These are phyloP conservation scores for Leptographium wingfieldii DNA, from an alignment of 2,329 filamentous ascomycete species.

Conservation along the genomic window DNA sequence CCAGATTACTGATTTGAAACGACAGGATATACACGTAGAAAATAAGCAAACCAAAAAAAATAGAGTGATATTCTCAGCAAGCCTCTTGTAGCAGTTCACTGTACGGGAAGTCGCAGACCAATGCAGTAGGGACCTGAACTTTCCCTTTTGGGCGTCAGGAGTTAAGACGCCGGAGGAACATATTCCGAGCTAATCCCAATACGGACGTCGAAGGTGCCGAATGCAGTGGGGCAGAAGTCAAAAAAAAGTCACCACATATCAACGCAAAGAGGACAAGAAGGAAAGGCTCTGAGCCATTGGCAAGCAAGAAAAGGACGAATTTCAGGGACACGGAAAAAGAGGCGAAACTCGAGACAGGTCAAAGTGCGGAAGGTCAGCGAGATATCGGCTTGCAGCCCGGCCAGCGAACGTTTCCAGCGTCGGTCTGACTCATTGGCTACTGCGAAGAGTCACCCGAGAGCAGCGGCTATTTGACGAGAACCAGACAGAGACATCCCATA, in stretches of 20 bases:
- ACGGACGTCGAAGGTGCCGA: not conserved
- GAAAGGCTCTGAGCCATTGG: not conserved
- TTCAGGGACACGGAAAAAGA: not conserved
- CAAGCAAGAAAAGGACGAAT: not conserved
- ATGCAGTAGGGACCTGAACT: too few species aligned
- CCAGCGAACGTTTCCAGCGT: not conserved
- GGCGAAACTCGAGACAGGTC: too few species aligned
- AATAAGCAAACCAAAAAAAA: not conserved
- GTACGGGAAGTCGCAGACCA: too few species aligned
- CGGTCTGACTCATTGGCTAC: not conserved
- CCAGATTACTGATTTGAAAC: not conserved
- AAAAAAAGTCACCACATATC: not conserved
- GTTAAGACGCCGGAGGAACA: too few species aligned
- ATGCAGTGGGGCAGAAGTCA: not conserved
- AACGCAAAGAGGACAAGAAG: not conserved
- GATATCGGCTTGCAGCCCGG: not conserved
- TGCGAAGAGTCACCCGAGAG: not conserved
- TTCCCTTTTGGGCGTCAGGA: too few species aligned
- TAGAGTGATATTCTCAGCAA: not conserved
- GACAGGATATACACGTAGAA: not conserved
- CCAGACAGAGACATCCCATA: not conserved
- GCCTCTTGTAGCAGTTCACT: too few species aligned
- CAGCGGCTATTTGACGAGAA: not conserved
- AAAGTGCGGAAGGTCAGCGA: too few species aligned
- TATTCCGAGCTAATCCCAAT: not conserved